Base-by-base conservation (phyloP, 192 early-diverging fungal species). In the Entrophospora sp. region DNA sequence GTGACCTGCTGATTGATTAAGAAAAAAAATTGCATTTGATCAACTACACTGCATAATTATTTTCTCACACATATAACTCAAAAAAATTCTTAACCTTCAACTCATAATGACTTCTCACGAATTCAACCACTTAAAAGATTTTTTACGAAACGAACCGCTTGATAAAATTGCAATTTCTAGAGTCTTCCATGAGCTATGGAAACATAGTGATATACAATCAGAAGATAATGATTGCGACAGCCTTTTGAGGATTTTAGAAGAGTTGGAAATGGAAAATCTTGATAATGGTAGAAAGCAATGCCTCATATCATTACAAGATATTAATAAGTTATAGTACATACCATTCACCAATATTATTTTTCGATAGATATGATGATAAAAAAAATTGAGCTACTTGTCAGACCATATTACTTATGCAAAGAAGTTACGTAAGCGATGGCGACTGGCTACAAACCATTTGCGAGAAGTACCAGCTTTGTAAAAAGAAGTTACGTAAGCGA, bases 101-200 rank as follows among this genome's bases (percentile, higher is more conserved):
- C 43, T 44, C 7, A 18, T 20, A 46, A 46, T 46, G 18, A 7
- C 18, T 46, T 46, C 18, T 24, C 7, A 24, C 44, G 7, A 53
- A 53, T 12, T 58, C 20, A 9, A 35, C 22, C 20, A 4, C 6
- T 31, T 55, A 31, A 32, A 55, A 8, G 14, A 12, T 32, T 55
- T 58, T 58, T 58, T 58, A 16, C 4, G 20, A 58, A 58, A 35
- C 1, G 3, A 35, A 30, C 25, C 5, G 1, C 42, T 61, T 18
- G 24, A 61, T 61, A 42, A 61, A 18, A 61, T 61, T 31, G 9
- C 24, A 28, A 61, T 44, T 45, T 45, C 60, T 61, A 61, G 40
- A 25, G 13, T 5, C 16, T 40, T 38, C 38, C 36, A 59, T 59
- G 36, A 59, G 16, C 4, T 59, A 59, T 61, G 25, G 25, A 61